These are phyloP conservation scores for Penicillium brasilianum DNA, from an alignment of 2,329 filamentous ascomycete species.

Conservation along the genomic window DNA sequence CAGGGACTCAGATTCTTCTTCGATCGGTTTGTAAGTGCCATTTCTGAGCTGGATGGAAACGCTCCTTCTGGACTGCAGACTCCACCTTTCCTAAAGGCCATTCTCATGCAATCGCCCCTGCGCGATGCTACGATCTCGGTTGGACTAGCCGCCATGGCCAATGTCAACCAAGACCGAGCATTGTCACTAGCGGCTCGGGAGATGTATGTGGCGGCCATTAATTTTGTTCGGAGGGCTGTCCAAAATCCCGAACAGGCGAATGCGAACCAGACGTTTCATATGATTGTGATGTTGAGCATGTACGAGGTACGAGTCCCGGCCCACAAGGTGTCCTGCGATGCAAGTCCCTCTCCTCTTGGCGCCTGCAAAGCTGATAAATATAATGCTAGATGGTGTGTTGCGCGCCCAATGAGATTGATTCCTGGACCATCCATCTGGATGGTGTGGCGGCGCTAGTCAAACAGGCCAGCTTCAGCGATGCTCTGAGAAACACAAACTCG, in stretches of 20 bases:
- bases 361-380: not conserved
- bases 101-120: conserved; percentile 17
- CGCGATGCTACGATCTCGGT: conserved; percentile 32
- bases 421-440: conserved; percentile 31
- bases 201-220: conserved; percentile 29
- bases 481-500: conserved; percentile 5
- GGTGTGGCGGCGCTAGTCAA: conserved; percentile 28
- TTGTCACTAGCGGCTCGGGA: conserved; percentile 26
- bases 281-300: conserved; percentile 30
- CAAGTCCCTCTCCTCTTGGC: not conserved
- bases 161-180: conserved; percentile 28
- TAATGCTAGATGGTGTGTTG: conserved; percentile 30
- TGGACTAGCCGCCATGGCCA: conserved; percentile 33
- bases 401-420: conserved; percentile 16
- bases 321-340: not conserved
- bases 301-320: conserved; percentile 28
- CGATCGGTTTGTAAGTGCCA: conserved; percentile 25
- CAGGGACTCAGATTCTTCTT: conserved; percentile 33
- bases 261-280: conserved; percentile 22
- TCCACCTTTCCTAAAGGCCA: conserved; percentile 11
- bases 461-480: conserved; percentile 12
- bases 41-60: conserved; percentile 8
- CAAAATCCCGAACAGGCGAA: conserved; percentile 20
- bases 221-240: conserved; percentile 23
- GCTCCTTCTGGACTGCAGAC: not conserved